Conservation (phyloP, 306 rosid species). For the Myrica gale region DNA sequence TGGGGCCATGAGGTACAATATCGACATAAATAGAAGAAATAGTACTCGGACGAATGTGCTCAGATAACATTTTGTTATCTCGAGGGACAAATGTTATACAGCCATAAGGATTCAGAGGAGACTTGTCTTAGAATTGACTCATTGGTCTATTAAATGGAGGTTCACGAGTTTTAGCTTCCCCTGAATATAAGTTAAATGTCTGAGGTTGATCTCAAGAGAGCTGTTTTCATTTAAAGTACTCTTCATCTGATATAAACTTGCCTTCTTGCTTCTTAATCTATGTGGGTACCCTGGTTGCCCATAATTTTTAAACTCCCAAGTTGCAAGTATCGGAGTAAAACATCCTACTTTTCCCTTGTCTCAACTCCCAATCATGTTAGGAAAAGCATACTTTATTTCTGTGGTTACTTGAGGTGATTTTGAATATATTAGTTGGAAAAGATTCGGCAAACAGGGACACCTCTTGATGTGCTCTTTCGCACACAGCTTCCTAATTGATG, state of each 20-base stretch:
- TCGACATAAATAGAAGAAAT: not conserved
- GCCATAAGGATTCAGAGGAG: constrained; percentile 20
- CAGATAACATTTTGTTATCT: constrained; percentile 5
- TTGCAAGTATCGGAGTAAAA: constrained; percentile 32
- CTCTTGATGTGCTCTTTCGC: constrained; percentile 31
- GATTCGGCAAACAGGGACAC: constrained; percentile 31
- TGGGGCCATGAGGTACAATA: constrained; percentile 16
- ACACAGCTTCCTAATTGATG: constrained; percentile 35
- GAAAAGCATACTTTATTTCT: constrained; percentile 4
- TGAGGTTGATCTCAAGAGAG: not conserved
- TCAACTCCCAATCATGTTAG: constrained; percentile 12
- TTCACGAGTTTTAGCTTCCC: constrained; percentile 12
- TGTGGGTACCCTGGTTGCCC: constrained; percentile 14
- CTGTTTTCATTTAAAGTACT: constrained; percentile 5
- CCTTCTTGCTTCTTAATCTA: constrained; percentile 5
- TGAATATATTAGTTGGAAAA: too few relatives aligned
- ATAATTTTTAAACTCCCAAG: constrained; percentile 20
- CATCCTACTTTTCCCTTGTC: constrained; percentile 30
- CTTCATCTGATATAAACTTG: constrained; percentile 11
- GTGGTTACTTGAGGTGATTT: constrained; percentile 29
- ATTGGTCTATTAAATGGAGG: constrained; percentile 31
- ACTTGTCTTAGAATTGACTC: constrained; percentile 37
- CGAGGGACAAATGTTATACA: constrained; percentile 23
- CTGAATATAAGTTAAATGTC: not conserved
- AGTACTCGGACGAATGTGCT: not conserved